Evolutionary conservation across 257 asterid genomes (phyloP).

Genomic region (Solanum chilense): DNA sequence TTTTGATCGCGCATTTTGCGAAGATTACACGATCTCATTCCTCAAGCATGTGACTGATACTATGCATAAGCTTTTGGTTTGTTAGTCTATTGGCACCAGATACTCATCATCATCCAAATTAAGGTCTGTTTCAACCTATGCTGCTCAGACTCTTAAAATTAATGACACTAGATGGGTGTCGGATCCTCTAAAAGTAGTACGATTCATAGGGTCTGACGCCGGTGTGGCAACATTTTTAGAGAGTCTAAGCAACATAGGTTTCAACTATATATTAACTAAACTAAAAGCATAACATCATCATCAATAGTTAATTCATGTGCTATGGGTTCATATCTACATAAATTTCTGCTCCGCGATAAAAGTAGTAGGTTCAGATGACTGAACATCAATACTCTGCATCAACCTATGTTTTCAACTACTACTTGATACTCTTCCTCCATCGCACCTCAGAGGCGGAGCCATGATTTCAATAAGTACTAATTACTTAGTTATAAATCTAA

Average conservation of each 20-base stretch:
- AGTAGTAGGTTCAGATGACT: not conserved
- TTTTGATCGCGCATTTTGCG: not conserved
- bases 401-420: not conserved
- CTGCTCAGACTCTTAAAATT: not conserved
- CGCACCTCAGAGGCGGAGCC: not conserved
- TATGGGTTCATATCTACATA: not conserved
- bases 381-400: not conserved
- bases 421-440: not conserved
- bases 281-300: not conserved
- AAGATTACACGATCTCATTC: not conserved
- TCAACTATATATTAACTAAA: not conserved
- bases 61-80: not conserved
- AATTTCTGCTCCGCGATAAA: not conserved
- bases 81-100: not conserved
- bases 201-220: rapidly evolving
- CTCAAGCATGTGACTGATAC: not conserved
- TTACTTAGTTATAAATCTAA: not conserved
- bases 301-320: not conserved
- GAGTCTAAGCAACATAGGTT: not conserved
- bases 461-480: not conserved
- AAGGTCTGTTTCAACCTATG: not conserved
- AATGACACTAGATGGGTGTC: not conserved
- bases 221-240: not conserved
- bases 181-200: not conserved
- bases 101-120: not conserved